Evolutionary conservation across 2,329 filamentous ascomycete genomes (phyloP), one percentile per base, ranked within the genome.

Genomic region (Xylaria sp.): DNA sequence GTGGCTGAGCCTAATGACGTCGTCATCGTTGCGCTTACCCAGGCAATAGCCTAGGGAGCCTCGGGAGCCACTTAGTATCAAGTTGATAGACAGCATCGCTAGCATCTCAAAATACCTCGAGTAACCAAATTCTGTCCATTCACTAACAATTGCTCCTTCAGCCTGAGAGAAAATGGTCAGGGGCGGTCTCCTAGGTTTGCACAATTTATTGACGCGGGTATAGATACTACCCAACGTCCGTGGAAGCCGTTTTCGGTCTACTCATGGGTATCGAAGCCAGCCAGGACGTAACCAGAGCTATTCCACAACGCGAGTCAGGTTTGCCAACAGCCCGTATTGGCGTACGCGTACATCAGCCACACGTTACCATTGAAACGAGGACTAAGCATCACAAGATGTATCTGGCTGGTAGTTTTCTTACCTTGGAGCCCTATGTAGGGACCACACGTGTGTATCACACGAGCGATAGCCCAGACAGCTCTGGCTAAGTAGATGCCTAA

Each of bases 1-100:
- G 69, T 71, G 69, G 69, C 69, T 69, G 25, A 69, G 66, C 54
- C 57, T 55, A 71, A 71, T 71, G 69, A 71, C 66, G 69, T 71
- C 69, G 66, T 70, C 65, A 59, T 48, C 32, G 23, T 63, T 63
- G 37, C 50, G 10, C n/a, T n/a, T 46, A 48, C 41, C 18, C 39
- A 10, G 39, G 39, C 39, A 41, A 3, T 41, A 41, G 39, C 39
- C 39, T 10, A 37, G 34, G 34, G 34, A 41, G 39, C 39, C 39
- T 10, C 8, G 34, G 34, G 34, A 37, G 34, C 34, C 10, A 37
- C 10, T 10, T 37, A 37, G 34, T 28, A 28, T 28, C 28, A 28
- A 28, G 28, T 28, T 28, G 28, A 8, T 9, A 37, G 8, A 9
- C 2, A n/a, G 18, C 15, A 46, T 46, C 18, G 41, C 41, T 46